Conservation (phyloP, 345 rosid genomes). For the Bretschneidera sinensis region DNA sequence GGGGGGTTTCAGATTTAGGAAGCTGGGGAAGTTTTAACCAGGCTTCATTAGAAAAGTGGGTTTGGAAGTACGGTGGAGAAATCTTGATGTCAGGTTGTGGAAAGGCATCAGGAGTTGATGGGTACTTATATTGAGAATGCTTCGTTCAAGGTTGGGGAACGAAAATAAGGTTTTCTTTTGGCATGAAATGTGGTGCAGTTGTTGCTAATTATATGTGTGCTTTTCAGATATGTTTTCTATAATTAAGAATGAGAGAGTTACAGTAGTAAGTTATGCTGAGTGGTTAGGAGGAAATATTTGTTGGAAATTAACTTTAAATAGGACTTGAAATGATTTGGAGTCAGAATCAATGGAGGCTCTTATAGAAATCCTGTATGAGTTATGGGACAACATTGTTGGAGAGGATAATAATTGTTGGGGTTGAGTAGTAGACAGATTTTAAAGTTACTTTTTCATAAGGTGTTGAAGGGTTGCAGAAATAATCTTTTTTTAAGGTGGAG, state of each 20-base stretch:
- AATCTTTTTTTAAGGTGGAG: too few relatives aligned
- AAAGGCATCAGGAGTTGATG: not conserved
- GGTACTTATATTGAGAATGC: not conserved
- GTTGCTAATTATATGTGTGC: not conserved
- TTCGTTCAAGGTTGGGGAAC: too few relatives aligned
- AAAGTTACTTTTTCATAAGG: too few relatives aligned
- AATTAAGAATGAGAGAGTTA: not conserved
- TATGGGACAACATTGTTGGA: too few relatives aligned
- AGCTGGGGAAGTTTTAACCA: not conserved
- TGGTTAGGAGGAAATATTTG: not conserved
- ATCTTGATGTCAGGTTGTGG: not conserved
- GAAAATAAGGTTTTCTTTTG: too few relatives aligned
- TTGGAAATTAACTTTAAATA: not conserved
- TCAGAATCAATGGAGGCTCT: too few relatives aligned
- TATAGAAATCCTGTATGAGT: too few relatives aligned
- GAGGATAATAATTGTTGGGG: too few relatives aligned
- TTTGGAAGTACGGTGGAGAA: not conserved
- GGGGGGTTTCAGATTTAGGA: not conserved
- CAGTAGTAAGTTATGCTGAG: not conserved
- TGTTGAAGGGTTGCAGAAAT: too few relatives aligned
- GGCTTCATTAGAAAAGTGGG: not conserved
- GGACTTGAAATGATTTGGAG: not conserved
- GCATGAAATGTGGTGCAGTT: not conserved
- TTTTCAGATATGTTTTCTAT: not conserved
- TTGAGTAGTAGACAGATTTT: too few relatives aligned